Conservation (phyloP, 805 yeast species). For the Cyberlindnera euphorbiae region DNA sequence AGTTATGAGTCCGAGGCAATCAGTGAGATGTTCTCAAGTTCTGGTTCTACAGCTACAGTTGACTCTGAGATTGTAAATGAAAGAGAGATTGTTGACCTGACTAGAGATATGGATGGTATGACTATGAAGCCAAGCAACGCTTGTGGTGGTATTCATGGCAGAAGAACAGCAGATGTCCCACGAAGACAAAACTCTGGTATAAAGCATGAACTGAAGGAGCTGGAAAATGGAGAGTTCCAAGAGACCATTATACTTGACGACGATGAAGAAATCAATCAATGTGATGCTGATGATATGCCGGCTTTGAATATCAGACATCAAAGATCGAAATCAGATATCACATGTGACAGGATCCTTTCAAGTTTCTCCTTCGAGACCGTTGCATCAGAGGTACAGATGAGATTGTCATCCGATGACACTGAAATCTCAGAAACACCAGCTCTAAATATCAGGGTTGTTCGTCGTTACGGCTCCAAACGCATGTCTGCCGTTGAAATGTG, state of each 20-base stretch:
- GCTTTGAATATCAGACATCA: background rate
- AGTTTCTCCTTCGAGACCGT: constrained; percentile 23
- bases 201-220: constrained; percentile 15
- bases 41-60: constrained; percentile 11
- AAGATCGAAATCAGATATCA: constrained; percentile 14
- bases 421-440: background rate
- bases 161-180: no score
- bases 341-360: constrained; percentile 10
- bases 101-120: constrained; percentile 1
- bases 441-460: constrained; percentile 1
- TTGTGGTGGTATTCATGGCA: no score
- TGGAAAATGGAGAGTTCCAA: constrained; percentile 17
- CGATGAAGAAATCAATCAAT: constrained; percentile 10
- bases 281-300: background rate
- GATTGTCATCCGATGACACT: constrained; percentile 1
- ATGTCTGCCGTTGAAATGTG: constrained; percentile 21
- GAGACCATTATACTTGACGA: constrained; percentile 24
- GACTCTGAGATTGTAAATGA: constrained; percentile 6
- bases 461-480: constrained; percentile 13
- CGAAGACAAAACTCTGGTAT: constrained; percentile 1
- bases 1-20: constrained; percentile 22
- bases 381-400: constrained; percentile 22
- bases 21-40: constrained; percentile 21
- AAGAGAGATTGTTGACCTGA: constrained; percentile 7
- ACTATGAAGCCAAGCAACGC: no score